Conservation (phyloP, 495 filamentous ascomycete genomes). For the Neurospora terricola region DNA sequence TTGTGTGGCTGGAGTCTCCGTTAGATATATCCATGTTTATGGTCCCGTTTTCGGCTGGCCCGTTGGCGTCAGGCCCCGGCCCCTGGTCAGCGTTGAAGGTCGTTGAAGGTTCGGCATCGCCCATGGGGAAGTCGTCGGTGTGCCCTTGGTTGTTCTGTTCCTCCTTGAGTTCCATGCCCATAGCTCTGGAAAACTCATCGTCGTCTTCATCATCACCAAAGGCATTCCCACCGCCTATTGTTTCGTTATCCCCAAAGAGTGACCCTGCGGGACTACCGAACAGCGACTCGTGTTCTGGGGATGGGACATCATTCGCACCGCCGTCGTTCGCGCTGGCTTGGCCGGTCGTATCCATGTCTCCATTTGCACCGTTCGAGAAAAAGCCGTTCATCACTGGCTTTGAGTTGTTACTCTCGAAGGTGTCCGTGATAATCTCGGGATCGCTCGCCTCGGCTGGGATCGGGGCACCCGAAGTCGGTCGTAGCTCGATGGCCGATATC, state of each 20-base stretch:
- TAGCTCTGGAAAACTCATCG: conserved; percentile 73
- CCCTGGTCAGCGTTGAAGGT: background rate
- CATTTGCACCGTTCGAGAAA: conserved; percentile 25
- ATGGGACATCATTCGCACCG: conserved; percentile 32
- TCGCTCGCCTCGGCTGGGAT: conserved; percentile 64
- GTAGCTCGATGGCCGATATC: conserved; percentile 77
- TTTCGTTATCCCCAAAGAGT: conserved; percentile 49
- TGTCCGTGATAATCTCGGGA: conserved; percentile 47
- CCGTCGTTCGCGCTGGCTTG: background rate
- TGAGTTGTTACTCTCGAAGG: conserved; percentile 46
- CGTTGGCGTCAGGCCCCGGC: background rate
- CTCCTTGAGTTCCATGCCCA: conserved; percentile 45
- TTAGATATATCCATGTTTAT: conserved; percentile 14
- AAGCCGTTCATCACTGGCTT: conserved; percentile 41
- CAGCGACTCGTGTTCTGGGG: conserved; percentile 71
- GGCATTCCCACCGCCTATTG: conserved; percentile 42
- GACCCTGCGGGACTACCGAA: conserved; percentile 45
- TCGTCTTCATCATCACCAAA: conserved; percentile 67
- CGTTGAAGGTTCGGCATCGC: conserved; percentile 11
- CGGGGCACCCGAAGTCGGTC: conserved; percentile 64
- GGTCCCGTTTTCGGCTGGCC: background rate
- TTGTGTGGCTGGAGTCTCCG: conserved; percentile 18
- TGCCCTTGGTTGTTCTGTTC: conserved; percentile 30
- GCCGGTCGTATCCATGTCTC: background rate
- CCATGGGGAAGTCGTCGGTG: conserved; percentile 33